Percentiles rank a stretch among this genome's conserved stretches.
Conservation (phyloP, 2,329 filamentous ascomycete species). For the Graphilbum fragrans region DNA sequence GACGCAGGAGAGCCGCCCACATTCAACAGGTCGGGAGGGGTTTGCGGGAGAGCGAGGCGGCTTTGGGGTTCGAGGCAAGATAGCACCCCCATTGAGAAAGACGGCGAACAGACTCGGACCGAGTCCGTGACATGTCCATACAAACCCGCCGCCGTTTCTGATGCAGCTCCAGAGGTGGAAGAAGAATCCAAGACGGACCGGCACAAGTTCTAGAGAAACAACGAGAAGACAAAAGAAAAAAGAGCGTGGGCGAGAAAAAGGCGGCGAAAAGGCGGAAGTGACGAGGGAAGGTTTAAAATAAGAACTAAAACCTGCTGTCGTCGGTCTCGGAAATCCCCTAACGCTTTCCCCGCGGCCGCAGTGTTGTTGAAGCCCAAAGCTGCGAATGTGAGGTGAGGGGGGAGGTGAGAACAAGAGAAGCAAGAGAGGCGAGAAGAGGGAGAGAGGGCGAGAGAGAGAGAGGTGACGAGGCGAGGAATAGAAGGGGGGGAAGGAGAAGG, state of each 20-base stretch:
- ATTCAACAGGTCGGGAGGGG: slow-evolving; percentile 42
- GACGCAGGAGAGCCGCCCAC: slow-evolving; percentile 24
- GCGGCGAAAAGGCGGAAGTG: background rate
- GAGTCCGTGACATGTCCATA: slow-evolving; percentile 4
- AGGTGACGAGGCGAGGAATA: background rate
- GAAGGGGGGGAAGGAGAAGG: background rate
- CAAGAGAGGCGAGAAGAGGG: background rate
- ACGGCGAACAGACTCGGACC: slow-evolving; percentile 8
- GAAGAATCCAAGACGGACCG: background rate
- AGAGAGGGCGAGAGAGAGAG: background rate
- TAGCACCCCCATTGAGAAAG: slow-evolving; percentile 43
- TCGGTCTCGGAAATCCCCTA: no score
- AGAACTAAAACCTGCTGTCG: no score
- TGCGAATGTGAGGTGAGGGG: no score
- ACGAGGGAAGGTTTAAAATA: background rate
- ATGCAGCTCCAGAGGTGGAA: background rate
- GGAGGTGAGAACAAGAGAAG: no score
- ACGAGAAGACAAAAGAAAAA: background rate
- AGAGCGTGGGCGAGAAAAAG: no score
- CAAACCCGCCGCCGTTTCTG: background rate
- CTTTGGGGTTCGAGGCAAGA: slow-evolving; percentile 36
- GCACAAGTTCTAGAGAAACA: no score
- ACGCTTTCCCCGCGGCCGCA: no score
- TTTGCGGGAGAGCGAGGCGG: slow-evolving; percentile 37
- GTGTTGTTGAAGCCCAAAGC: no score